Conservation (phyloP, 176 grass and related monocot genomes). For the Carex scoparia region DNA sequence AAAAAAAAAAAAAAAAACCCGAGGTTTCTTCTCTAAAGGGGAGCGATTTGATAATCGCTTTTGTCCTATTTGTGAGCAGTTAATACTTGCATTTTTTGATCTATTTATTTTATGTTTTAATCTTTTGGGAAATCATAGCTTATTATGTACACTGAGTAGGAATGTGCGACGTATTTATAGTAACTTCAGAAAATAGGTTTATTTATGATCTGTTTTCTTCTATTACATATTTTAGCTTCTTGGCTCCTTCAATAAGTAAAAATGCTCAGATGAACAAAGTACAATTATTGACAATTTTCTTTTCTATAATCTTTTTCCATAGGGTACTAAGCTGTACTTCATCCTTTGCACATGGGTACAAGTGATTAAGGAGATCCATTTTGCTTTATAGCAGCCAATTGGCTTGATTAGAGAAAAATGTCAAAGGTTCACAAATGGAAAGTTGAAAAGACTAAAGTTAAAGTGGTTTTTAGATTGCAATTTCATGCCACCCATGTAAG, state of each 20-base stretch:
- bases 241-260: neutral
- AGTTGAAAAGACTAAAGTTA: constrained; percentile 92
- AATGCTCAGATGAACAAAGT: constrained; percentile 9
- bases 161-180: neutral
- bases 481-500: constrained; percentile 97
- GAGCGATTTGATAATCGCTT: neutral
- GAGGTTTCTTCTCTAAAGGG: neutral
- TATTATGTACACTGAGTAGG: neutral
- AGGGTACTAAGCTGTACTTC: constrained; percentile 19
- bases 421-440: constrained; percentile 96
- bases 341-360: constrained; percentile 20
- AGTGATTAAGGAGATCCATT: constrained; percentile 23
- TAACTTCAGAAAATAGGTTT: neutral
- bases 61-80: neutral
- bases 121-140: neutral
- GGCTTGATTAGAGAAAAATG: constrained; percentile 48
- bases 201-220: neutral
- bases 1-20: neutral
- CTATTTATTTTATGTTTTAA: neutral
- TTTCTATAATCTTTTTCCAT: constrained; percentile 1
- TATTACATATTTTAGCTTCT: neutral
- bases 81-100: neutral
- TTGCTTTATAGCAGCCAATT: constrained; percentile 29
- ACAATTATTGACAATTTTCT: constrained; percentile 11
- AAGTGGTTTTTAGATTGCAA: constrained; percentile 94